Evolutionary conservation across 495 filamentous ascomycete genomes (phyloP).

Genomic region (Corynascus novoguineensis): DNA sequence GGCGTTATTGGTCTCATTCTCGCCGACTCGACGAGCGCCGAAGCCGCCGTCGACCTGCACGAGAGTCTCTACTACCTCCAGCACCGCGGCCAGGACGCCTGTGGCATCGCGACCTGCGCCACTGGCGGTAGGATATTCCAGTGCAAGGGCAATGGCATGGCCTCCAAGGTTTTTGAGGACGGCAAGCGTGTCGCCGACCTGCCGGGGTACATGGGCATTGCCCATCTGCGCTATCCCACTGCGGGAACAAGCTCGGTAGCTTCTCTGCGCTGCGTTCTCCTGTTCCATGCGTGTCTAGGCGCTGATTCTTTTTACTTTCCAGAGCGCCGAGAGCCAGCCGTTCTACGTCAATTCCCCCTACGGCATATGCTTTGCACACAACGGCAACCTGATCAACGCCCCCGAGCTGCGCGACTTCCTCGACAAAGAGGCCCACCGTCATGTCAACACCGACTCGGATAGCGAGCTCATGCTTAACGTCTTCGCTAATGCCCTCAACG

Average conservation of each 20-base stretch:
- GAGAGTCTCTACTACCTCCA: constrained; percentile 83
- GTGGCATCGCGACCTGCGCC: constrained; percentile 76
- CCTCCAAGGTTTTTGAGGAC: constrained; percentile 74
- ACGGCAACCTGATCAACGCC: constrained; percentile 96
- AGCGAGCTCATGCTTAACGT: constrained; percentile 94
- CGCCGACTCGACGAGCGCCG: constrained; percentile 40
- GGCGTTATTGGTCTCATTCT: constrained; percentile 81
- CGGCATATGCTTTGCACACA: constrained; percentile 57
- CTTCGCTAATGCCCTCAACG: constrained; percentile 87
- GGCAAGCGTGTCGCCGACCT: constrained; percentile 71
- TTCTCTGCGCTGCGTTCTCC: constrained; percentile 7
- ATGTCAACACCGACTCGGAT: constrained; percentile 96
- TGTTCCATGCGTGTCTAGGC: background rate
- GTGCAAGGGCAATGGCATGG: constrained; percentile 90
- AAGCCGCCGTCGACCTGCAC: constrained; percentile 63
- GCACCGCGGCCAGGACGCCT: constrained; percentile 86
- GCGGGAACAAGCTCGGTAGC: constrained; percentile 69
- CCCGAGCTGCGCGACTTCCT: constrained; percentile 69
- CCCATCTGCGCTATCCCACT: constrained; percentile 86
- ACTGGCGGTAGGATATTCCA: constrained; percentile 78
- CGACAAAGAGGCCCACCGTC: constrained; percentile 83
- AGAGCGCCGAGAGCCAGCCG: constrained; percentile 71
- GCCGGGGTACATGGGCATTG: constrained; percentile 85
- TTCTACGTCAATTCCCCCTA: constrained; percentile 95
- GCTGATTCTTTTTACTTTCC: background rate